Evolutionary conservation across 306 rosid genomes (phyloP).

Genomic region (Phaseolus lunatus): DNA sequence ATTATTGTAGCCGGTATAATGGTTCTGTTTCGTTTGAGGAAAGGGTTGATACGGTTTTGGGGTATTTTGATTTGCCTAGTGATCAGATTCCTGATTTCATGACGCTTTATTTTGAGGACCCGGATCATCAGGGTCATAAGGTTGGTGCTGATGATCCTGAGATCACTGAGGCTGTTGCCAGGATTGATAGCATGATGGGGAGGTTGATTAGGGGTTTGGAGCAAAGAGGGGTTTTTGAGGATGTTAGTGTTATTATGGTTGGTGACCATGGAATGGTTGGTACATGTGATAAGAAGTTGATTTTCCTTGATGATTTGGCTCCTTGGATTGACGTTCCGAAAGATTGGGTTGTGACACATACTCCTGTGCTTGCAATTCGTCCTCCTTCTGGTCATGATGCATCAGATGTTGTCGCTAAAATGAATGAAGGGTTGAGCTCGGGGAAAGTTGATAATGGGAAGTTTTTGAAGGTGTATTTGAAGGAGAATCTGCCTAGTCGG

Average conservation of each 20-base stretch:
- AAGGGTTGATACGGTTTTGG: conserved; percentile 70
- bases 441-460: conserved; percentile 86
- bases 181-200: conserved; percentile 86
- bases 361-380: conserved; percentile 80
- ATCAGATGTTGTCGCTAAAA: conserved; percentile 63
- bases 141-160: conserved; percentile 94
- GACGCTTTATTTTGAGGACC: conserved; percentile 97
- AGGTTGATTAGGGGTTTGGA: conserved; percentile 85
- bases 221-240: conserved; percentile 81
- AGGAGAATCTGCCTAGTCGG: conserved; percentile 86
- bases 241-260: conserved; percentile 79
- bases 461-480: conserved; percentile 72
- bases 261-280: conserved; percentile 99
- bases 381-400: conserved; percentile 62
- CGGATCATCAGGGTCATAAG: conserved; percentile 93
- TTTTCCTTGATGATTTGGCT: conserved; percentile 73
- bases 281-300: conserved; percentile 86
- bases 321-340: conserved; percentile 75
- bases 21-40: conserved; percentile 83
- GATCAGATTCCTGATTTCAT: conserved; percentile 79
- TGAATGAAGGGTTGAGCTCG: conserved; percentile 80
- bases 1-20: conserved; percentile 65
- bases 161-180: conserved; percentile 79
- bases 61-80: conserved; percentile 74
- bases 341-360: conserved; percentile 67